phyloP scores from a whole-genome alignment of 768 basidiomycete genomes.

The Hygrophorus russula region DNA sequence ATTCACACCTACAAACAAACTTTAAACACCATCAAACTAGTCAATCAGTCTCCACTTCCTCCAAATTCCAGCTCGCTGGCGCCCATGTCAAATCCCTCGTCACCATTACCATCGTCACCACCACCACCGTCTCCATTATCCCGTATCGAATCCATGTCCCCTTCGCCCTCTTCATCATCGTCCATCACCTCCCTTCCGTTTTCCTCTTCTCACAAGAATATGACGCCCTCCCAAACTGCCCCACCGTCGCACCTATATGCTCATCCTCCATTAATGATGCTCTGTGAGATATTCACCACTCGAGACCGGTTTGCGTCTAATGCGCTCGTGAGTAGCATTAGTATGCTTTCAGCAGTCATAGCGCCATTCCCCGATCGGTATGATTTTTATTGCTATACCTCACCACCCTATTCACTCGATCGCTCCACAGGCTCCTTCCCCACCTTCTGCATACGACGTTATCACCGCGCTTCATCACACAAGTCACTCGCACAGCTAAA shows the following conservation, averaged over 20 bases:
- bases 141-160: conserved; percentile 6
- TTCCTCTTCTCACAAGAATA: conserved; percentile 7
- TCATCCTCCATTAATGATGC: conserved; percentile 30
- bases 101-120: conserved; percentile 8
- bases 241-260: conserved; percentile 23
- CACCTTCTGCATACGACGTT: conserved; percentile 49
- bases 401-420: not conserved
- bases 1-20: conserved; percentile 60
- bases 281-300: conserved; percentile 38
- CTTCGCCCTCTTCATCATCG: conserved; percentile 13
- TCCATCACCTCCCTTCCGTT: conserved; percentile 15
- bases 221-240: not conserved
- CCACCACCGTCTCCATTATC: conserved; percentile 2
- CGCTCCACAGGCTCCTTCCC: conserved; percentile 45
- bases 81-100: conserved; percentile 8
- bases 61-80: conserved; percentile 4
- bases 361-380: conserved; percentile 52
- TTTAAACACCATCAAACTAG: conserved; percentile 50
- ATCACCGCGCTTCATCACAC: conserved; percentile 40
- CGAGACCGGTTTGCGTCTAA: conserved; percentile 37
- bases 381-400: conserved; percentile 8
- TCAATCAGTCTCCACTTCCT: conserved; percentile 26
- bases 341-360: conserved; percentile 35
- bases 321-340: conserved; percentile 32
- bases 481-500: conserved; percentile 44